Evolutionary conservation across 371 early-diverging fungal species (phyloP).

Genomic region (Batkoa obscura): DNA sequence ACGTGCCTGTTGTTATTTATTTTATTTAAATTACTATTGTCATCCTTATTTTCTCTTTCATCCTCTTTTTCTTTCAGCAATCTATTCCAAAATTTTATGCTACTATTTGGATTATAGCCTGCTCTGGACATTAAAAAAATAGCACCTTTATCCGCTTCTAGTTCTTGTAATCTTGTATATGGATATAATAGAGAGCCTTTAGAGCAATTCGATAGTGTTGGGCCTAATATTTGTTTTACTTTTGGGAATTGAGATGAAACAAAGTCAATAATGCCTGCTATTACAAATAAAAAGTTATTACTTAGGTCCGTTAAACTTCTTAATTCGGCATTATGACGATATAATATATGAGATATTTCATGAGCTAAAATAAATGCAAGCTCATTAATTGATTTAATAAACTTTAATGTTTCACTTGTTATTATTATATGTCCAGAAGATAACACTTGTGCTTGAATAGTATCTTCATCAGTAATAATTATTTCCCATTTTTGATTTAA

Average conservation of each 20-base stretch:
- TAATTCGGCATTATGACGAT: neutral
- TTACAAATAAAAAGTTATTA: too few species aligned
- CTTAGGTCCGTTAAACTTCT: neutral
- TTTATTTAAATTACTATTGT: too few species aligned
- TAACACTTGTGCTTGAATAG: neutral
- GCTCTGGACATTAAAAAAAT: neutral
- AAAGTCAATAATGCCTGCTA: neutral
- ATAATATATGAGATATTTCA: neutral
- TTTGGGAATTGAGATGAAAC: neutral
- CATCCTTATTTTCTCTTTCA: too few species aligned
- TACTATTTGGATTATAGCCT: neutral
- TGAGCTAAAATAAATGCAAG: neutral
- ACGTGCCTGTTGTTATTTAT: too few species aligned
- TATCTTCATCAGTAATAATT: neutral
- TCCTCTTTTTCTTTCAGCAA: neutral
- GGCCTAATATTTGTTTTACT: neutral
- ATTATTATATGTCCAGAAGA: neutral
- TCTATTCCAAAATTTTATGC: neutral
- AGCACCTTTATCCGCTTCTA: neutral
- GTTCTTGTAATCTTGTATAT: neutral
- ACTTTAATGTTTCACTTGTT: neutral
- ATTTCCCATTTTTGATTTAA: neutral
- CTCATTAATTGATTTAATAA: neutral
- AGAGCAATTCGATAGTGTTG: neutral
- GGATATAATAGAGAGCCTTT: neutral